These are phyloP conservation scores for Pseudocohnilembus persalinus DNA, from an alignment of 169 alveolate species.

Conservation along the genomic window DNA sequence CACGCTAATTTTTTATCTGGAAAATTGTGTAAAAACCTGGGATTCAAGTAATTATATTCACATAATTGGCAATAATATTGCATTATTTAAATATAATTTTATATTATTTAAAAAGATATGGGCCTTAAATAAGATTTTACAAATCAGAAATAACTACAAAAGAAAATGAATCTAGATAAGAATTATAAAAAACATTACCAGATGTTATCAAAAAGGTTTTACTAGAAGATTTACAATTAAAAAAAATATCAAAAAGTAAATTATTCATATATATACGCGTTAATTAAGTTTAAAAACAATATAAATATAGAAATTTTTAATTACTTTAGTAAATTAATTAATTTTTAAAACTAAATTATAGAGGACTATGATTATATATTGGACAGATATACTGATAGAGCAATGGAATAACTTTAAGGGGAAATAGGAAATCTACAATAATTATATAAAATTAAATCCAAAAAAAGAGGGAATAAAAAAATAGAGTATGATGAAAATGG, in stretches of 20 bases:
- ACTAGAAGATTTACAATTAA: background rate
- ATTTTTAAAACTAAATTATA: too few relatives aligned
- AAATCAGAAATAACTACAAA: background rate
- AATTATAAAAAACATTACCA: background rate
- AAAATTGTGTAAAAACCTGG: background rate
- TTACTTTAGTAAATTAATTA: too few relatives aligned
- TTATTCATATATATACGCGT: background rate
- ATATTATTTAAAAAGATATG: background rate
- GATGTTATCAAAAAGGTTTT: background rate
- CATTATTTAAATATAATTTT: background rate
- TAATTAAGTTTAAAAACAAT: too few relatives aligned
- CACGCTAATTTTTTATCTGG: background rate
- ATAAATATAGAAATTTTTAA: background rate
- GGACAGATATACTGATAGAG: background rate
- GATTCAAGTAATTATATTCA: background rate
- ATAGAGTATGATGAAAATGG: background rate
- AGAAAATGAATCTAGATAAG: background rate
- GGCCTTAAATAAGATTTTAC: background rate
- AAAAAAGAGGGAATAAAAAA: too few relatives aligned
- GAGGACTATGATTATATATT: background rate
- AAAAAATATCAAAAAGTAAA: background rate
- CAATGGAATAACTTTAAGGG: background rate
- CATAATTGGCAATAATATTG: background rate
- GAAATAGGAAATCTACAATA: background rate
- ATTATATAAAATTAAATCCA: background rate